A percentile compares a stretch with the other conserved stretches of the same genome.
These are phyloP conservation scores for Extremus antarcticus DNA, from an alignment of 495 filamentous ascomycete genomes.

Conservation along the genomic window DNA sequence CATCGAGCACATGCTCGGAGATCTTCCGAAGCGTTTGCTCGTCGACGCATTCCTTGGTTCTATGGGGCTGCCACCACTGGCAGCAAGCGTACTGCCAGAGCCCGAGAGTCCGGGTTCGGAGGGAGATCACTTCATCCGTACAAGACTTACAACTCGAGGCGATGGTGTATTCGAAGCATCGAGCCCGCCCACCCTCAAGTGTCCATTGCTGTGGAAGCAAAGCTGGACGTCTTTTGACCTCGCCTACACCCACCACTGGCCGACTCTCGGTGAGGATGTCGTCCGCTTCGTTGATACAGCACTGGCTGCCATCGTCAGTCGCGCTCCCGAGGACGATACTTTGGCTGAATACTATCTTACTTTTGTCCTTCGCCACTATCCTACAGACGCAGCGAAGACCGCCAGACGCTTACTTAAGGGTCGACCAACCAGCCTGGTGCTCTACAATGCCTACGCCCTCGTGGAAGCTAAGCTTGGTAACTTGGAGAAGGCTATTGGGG, in stretches of 20 bases:
- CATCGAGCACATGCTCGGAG: slow-evolving; percentile 42
- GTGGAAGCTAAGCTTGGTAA: slow-evolving; percentile 54
- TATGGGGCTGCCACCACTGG: slow-evolving; percentile 51
- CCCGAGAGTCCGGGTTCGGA: not conserved
- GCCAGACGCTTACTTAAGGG: slow-evolving; percentile 64
- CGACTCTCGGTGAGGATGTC: slow-evolving; percentile 35
- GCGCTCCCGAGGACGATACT: slow-evolving; percentile 33
- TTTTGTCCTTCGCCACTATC: slow-evolving; percentile 49
- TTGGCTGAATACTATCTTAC: slow-evolving; percentile 64
- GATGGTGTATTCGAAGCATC: not conserved
- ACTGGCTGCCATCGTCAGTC: slow-evolving; percentile 46
- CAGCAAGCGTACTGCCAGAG: not conserved
- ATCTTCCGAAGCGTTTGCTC: slow-evolving; percentile 28
- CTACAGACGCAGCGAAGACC: slow-evolving; percentile 37
- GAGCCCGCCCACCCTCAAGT: not conserved
- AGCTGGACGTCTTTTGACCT: slow-evolving; percentile 2
- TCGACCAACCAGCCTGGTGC: slow-evolving; percentile 47
- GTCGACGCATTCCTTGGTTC: slow-evolving; percentile 17
- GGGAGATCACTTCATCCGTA: slow-evolving; percentile 1
- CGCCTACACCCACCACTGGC: not conserved
- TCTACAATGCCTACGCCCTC: slow-evolving; percentile 73
- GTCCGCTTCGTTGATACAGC: slow-evolving; percentile 25
- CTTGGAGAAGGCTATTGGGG: slow-evolving; percentile 42
- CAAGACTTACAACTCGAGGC: not conserved
- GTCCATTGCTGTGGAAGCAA: not conserved